A percentile compares a stretch with the other conserved stretches of the same genome.
phyloP scores from a whole-genome alignment of 2,329 filamentous ascomycete genomes.

The Leptographium lundbergii region DNA sequence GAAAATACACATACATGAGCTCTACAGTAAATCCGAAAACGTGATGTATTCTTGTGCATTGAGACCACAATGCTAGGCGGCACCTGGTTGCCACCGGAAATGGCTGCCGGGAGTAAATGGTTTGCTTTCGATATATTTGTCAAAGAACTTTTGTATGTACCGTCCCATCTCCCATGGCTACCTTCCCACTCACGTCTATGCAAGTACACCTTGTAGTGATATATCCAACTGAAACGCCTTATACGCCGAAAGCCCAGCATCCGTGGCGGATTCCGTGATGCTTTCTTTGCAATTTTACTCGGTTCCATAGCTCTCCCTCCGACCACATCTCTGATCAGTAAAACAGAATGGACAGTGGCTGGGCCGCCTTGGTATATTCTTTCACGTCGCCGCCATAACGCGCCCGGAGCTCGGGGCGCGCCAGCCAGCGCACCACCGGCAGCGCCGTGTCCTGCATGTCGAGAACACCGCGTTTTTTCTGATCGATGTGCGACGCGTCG shows the following conservation, averaged over 20 bases:
- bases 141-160: background rate
- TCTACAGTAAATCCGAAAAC: background rate
- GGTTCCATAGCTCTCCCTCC: background rate
- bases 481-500: constrained; percentile 85
- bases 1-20: background rate
- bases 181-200: background rate
- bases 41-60: no score
- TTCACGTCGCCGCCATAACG: constrained; percentile 34
- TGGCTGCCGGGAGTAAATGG: background rate
- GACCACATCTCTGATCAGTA: constrained; percentile 3
- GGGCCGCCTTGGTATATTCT: constrained; percentile 11
- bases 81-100: background rate
- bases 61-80: no score
- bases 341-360: constrained; percentile 10
- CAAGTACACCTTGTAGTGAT: background rate
- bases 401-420: constrained; percentile 51
- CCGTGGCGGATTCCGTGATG: background rate
- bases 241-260: background rate
- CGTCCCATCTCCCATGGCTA: background rate
- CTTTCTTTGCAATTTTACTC: background rate
- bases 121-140: background rate
- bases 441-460: constrained; percentile 92
- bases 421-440: constrained; percentile 64
- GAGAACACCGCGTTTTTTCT: constrained; percentile 85
- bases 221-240: background rate